These are phyloP conservation scores for Podospora conica DNA, from an alignment of 495 filamentous ascomycete genomes.

Conservation along the genomic window DNA sequence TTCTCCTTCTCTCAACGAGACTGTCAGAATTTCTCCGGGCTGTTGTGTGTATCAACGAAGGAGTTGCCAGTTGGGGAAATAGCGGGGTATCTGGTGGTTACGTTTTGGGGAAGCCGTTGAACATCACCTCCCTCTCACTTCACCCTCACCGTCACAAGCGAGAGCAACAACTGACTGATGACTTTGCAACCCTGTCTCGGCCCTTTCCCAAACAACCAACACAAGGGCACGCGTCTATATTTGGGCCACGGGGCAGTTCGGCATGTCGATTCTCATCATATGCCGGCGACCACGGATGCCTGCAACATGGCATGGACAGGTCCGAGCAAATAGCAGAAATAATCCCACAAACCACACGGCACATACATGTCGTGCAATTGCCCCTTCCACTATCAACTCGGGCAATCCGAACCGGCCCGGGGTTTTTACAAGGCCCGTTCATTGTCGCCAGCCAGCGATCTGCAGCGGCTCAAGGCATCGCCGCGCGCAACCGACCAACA, in stretches of 20 bases:
- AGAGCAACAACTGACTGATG: neutral
- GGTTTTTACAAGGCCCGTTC: neutral
- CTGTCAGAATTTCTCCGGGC: neutral
- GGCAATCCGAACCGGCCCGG: neutral
- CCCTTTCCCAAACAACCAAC: neutral
- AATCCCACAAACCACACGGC: neutral
- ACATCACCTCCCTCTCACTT: neutral
- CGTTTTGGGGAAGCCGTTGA: slow-evolving; percentile 10
- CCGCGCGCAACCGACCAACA: too few species aligned
- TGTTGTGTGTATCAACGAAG: neutral
- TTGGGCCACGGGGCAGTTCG: neutral
- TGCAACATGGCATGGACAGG: too few species aligned
- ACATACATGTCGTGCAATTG: too few species aligned
- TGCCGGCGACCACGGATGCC: too few species aligned
- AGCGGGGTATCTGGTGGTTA: neutral
- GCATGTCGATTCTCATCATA: neutral
- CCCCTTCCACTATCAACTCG: neutral
- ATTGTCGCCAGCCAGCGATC: neutral
- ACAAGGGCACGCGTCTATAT: neutral
- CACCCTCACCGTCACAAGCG: neutral
- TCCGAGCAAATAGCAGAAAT: too few species aligned
- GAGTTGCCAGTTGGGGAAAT: neutral
- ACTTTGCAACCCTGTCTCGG: neutral
- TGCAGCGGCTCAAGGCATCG: slow-evolving; percentile 6
- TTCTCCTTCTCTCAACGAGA: neutral